Conservation (phyloP, 306 rosid species). For the Purshia tridentata region DNA sequence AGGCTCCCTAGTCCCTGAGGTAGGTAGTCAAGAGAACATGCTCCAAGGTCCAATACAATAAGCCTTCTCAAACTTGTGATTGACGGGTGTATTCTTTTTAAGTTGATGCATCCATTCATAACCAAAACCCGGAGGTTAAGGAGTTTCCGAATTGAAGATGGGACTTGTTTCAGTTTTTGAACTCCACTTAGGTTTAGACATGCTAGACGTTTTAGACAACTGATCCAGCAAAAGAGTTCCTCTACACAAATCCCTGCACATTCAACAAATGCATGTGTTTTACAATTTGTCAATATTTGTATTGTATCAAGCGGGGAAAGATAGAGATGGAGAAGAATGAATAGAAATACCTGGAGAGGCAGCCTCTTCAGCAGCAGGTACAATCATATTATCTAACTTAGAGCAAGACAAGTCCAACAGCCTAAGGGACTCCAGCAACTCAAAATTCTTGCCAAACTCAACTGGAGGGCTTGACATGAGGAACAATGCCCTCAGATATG, state of each 20-base stretch:
- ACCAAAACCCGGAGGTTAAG: constrained; percentile 18
- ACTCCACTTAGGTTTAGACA: constrained; percentile 10
- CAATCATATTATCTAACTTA: no score
- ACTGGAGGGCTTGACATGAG: neutral
- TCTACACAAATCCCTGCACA: neutral
- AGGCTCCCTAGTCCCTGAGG: constrained; percentile 12
- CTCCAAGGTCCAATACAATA: neutral
- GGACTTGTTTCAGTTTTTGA: neutral
- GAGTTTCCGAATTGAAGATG: constrained; percentile 14
- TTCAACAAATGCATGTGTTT: no score
- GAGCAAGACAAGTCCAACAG: constrained; percentile 16
- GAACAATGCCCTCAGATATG: constrained; percentile 12
- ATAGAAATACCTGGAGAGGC: no score
- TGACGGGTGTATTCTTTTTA: constrained; percentile 11
- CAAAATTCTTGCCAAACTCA: neutral
- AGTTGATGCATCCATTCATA: neutral
- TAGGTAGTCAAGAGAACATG: constrained; percentile 12
- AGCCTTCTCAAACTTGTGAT: constrained; percentile 17
- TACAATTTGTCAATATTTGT: no score
- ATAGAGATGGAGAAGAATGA: no score
- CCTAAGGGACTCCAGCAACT: constrained; percentile 1
- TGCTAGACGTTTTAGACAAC: constrained; percentile 18
- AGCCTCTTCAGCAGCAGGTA: no score
- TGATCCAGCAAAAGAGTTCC: constrained; percentile 4
- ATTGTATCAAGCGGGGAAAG: no score